A percentile compares a stretch with the other conserved stretches of the same genome.
Evolutionary conservation across 164 flowering plant species (phyloP).

Genomic region (Cinnamomum micranthum): DNA sequence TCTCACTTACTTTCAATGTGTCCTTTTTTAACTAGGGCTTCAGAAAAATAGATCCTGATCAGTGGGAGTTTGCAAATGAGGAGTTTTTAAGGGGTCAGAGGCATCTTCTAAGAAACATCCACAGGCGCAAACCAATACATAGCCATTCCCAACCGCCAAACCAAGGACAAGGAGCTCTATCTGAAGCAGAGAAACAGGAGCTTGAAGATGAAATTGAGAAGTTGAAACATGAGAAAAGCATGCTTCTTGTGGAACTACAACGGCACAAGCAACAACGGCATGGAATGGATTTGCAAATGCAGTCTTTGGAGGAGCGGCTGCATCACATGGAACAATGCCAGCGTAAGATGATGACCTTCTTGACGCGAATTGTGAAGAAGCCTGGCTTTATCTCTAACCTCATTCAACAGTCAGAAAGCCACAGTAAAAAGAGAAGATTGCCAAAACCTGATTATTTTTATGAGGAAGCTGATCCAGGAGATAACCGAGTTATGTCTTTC

Average conservation of each 20-base stretch:
- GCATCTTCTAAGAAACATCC: constrained; percentile 67
- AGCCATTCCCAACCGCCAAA: constrained; percentile 53
- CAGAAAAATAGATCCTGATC: constrained; percentile 79
- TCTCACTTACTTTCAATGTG: neutral
- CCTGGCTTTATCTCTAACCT: constrained; percentile 36
- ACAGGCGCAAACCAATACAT: constrained; percentile 76
- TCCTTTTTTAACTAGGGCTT: constrained; percentile 50
- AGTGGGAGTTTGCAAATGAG: constrained; percentile 88
- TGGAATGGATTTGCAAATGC: constrained; percentile 34
- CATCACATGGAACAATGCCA: constrained; percentile 45
- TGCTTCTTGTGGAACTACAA: constrained; percentile 44
- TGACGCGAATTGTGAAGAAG: constrained; percentile 41
- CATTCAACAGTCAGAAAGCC: constrained; percentile 31
- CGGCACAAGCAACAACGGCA: constrained; percentile 37
- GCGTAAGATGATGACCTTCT: constrained; percentile 30
- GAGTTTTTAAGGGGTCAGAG: constrained; percentile 66
- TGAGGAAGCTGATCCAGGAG: constrained; percentile 25
- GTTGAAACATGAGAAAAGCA: constrained; percentile 48
- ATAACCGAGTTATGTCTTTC: constrained; percentile 16
- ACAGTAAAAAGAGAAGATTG: constrained; percentile 56
- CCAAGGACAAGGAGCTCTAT: constrained; percentile 28
- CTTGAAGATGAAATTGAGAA: constrained; percentile 52
- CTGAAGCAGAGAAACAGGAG: constrained; percentile 50
- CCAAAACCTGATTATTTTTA: constrained; percentile 21
- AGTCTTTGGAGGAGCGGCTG: constrained; percentile 36